Evolutionary conservation across 306 rosid species (phyloP).

Genomic region (Castanospermum australe): DNA sequence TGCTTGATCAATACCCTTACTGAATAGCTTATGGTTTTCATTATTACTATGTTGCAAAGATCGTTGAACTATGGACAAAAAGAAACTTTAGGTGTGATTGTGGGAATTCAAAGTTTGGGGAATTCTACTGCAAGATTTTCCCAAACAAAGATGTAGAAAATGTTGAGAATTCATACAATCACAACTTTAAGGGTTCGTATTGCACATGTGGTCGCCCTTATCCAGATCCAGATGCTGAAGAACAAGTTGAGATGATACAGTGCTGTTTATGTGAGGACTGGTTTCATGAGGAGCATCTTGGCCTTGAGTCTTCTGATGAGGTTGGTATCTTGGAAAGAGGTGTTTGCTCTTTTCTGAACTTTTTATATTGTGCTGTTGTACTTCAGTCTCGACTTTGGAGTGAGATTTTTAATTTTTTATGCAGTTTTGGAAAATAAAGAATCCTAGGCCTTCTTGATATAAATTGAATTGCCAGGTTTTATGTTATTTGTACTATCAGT

Average conservation of each 20-base stretch:
- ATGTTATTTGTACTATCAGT: background rate
- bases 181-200: constrained; percentile 87
- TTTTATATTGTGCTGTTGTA: constrained; percentile 3
- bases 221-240: constrained; percentile 94
- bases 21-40: constrained; percentile 10
- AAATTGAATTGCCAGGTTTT: background rate
- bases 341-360: background rate
- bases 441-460: background rate
- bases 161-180: constrained; percentile 72
- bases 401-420: background rate
- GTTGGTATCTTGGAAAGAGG: constrained; percentile 43
- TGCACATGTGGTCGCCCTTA: constrained; percentile 93
- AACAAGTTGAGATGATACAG: constrained; percentile 95
- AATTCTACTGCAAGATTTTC: constrained; percentile 74
- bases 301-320: constrained; percentile 80
- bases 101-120: constrained; percentile 97
- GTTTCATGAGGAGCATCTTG: constrained; percentile 98
- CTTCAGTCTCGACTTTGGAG: background rate
- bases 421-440: background rate
- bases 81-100: constrained; percentile 95
- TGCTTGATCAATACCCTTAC: background rate
- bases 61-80: constrained; percentile 97
- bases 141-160: constrained; percentile 84
- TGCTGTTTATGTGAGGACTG: constrained; percentile 97
- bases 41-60: constrained; percentile 47